These are phyloP conservation scores for Madurella mycetomatis DNA, from an alignment of 2,329 filamentous ascomycete species.

Conservation along the genomic window DNA sequence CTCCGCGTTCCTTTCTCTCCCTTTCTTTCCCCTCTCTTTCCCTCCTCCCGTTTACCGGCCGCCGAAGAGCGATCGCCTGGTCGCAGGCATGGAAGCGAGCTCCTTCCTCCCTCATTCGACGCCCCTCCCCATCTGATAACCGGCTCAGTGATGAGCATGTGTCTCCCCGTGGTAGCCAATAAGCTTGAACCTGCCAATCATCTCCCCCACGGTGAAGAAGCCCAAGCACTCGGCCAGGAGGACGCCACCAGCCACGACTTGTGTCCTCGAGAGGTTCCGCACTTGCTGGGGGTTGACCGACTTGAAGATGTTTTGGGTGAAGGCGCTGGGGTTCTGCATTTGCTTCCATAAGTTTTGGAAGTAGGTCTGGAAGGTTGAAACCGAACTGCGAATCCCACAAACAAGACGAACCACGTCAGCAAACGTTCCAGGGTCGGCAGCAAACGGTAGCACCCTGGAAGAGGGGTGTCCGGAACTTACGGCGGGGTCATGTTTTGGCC, in stretches of 20 bases:
- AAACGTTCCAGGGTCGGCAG: conserved; percentile 2
- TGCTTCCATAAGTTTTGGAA: conserved; percentile 70
- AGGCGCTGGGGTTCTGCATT: conserved; percentile 61
- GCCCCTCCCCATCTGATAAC: not conserved
- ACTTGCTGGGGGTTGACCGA: conserved; percentile 52
- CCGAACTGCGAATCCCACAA: conserved; percentile 48
- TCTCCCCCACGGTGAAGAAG: conserved; percentile 98
- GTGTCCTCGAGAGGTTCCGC: conserved; percentile 65
- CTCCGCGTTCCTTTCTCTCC: too few relatives aligned
- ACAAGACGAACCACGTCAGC: conserved; percentile 8
- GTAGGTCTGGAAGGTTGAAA: conserved; percentile 81
- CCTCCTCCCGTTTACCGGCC: conserved; percentile 1
- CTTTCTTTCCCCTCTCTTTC: not conserved
- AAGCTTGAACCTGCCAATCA: conserved; percentile 91
- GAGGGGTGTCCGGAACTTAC: conserved; percentile 55
- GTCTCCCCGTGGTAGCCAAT: conserved; percentile 80
- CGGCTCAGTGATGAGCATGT: conserved; percentile 53
- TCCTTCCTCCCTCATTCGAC: conserved; percentile 2
- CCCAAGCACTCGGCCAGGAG: conserved; percentile 81
- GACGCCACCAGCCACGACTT: conserved; percentile 70
- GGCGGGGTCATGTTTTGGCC: conserved; percentile 90
- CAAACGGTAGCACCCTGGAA: not conserved
- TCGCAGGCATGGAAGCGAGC: not conserved
- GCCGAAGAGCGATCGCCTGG: conserved; percentile 1
- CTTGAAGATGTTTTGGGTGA: conserved; percentile 54